Evolutionary conservation across 2,329 filamentous ascomycete species (phyloP).

Genomic region (Cladosporium velox): DNA sequence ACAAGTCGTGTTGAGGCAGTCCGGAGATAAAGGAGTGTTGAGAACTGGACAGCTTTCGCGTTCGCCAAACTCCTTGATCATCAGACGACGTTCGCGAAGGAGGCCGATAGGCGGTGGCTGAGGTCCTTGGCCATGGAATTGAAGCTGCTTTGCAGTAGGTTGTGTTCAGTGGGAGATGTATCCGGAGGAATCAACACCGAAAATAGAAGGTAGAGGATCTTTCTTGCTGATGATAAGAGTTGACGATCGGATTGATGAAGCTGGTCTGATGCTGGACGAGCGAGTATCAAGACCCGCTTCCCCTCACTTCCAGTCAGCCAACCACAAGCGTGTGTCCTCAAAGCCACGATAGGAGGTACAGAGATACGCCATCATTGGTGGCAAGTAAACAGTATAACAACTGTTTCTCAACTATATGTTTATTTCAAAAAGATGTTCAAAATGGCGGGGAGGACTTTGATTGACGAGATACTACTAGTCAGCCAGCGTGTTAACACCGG

Average conservation of each 20-base stretch:
- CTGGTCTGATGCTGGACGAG: background rate
- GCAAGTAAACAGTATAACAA: background rate
- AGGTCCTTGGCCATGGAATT: background rate
- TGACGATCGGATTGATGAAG: background rate
- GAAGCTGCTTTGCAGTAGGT: no score
- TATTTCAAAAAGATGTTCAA: background rate
- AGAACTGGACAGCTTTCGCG: background rate
- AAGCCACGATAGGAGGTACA: background rate
- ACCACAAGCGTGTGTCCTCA: background rate
- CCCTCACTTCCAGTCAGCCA: background rate
- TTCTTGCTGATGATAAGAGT: background rate
- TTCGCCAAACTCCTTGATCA: background rate
- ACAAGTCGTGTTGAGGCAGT: background rate
- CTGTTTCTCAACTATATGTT: background rate
- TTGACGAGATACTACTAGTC: background rate
- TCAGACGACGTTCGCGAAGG: background rate
- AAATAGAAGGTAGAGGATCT: background rate
- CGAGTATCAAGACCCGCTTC: background rate
- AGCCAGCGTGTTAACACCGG: background rate
- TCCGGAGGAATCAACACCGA: background rate
- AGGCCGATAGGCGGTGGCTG: background rate
- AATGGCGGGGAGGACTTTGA: background rate
- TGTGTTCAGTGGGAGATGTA: no score
- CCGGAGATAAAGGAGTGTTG: background rate
- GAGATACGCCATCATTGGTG: background rate